Conservation (phyloP, 257 asterid species). For the Solanum clarkiae region DNA sequence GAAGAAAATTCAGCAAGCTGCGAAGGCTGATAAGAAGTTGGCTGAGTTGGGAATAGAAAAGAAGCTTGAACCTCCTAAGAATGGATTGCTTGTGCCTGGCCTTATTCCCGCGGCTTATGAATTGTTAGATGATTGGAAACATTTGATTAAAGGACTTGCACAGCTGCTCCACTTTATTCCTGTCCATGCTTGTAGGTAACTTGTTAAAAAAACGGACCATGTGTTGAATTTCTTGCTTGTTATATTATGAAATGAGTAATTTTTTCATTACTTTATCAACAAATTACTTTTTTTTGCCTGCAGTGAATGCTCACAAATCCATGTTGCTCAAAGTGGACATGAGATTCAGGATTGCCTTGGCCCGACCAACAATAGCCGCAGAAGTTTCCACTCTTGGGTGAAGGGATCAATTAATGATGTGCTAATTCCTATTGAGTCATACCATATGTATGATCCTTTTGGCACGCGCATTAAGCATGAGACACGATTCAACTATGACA, state of each 20-base stretch:
- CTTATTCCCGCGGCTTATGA: constrained; percentile 69
- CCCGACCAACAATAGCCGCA: constrained; percentile 44
- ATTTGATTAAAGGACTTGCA: constrained; percentile 61
- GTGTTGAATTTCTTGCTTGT: not conserved
- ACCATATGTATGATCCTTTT: constrained; percentile 82
- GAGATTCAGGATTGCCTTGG: constrained; percentile 71
- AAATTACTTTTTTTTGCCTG: constrained; percentile 4
- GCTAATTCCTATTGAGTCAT: constrained; percentile 74
- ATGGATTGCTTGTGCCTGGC: constrained; percentile 56
- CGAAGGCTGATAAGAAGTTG: constrained; percentile 73
- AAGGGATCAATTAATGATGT: constrained; percentile 74
- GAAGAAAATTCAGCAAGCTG: constrained; percentile 55
- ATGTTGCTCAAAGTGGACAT: constrained; percentile 57
- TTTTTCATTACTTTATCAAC: not conserved
- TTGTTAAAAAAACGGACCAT: not conserved
- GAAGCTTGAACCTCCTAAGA: constrained; percentile 76
- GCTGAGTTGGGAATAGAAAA: constrained; percentile 88
- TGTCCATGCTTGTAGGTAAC: constrained; percentile 89
- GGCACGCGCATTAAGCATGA: constrained; percentile 81
- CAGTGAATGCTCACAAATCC: constrained; percentile 90
- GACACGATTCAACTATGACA: constrained; percentile 61
- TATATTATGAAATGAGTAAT: constrained; percentile 13
- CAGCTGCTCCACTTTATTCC: constrained; percentile 63
- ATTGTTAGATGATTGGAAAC: constrained; percentile 74
- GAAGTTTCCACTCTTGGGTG: constrained; percentile 74